Evolutionary conservation across 176 grass and related monocot genomes (phyloP), one percentile per base, ranked within the genome.

Genomic region (Hsuehochloa calcarea): DNA sequence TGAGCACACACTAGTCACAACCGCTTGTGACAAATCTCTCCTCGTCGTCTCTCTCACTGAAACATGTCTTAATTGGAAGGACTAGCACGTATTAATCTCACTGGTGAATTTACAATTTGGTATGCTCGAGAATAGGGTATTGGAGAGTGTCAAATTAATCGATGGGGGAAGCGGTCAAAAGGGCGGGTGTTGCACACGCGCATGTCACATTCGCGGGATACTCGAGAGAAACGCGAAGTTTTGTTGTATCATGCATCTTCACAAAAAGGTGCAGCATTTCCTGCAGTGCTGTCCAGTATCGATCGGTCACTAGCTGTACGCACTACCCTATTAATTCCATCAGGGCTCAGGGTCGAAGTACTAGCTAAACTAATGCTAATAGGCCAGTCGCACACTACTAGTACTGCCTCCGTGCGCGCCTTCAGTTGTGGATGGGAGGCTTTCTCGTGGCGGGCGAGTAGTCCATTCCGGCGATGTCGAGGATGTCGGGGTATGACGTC

Each of bases 401-500:
- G 45, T 47, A 4, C 46, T 13, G 11, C 49, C 14, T 51, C 49
- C 13, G 9, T n/a, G 19, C 37, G 13, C 8, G 3, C 15, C 11
- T 31, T 93, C 77, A 99, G 84, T 99, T 99, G 90, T 99, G 96
- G 81, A 99, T 99, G 29, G 96, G 96, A 26, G 96, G 86, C 88
- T 89, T 99, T 85, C 88, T 92, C 70, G 63, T 84, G 10, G 96
- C 96, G 19, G 96, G 96, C 31, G 93, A 92, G 82, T 99, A 99
- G 74, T 99, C 96, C 96, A 99, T 96, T 19, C 91, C 96, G 56
- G 91, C 93, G 73, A 99, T 91, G 78, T 99, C 96, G 19, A 99
- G 47, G 16, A 89, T 80, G 86, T 94, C 93, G 1, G 91, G 83
- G 75, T 94, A 89, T 7, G 83, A 70, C 15, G 66, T 45, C 61